Evolutionary conservation across 2,329 filamentous ascomycete species (phyloP).

Genomic region (Fusarium praegraminearum): DNA sequence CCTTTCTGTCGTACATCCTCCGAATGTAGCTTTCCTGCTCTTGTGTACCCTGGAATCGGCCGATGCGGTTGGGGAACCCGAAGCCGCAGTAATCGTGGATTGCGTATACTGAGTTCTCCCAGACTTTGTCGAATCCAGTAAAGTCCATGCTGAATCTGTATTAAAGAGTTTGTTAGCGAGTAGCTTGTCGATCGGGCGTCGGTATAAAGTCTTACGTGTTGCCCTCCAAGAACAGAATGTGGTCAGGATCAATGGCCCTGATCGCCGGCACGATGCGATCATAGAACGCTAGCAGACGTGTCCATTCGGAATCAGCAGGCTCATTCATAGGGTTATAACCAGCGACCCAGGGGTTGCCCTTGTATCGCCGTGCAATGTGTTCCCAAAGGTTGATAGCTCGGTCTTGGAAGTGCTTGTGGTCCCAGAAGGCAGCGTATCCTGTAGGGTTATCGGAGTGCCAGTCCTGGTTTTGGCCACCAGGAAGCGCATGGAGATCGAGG

Average conservation of each 20-base stretch:
- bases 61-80: constrained; percentile 59
- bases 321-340: constrained; percentile 55
- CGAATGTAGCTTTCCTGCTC: constrained; percentile 52
- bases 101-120: constrained; percentile 63
- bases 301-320: constrained; percentile 49
- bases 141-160: constrained; percentile 48
- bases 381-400: constrained; percentile 58
- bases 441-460: constrained; percentile 58
- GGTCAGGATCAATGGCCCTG: constrained; percentile 56
- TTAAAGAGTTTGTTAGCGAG: rapidly evolving
- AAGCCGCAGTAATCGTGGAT: constrained; percentile 66
- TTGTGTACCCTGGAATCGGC: constrained; percentile 55
- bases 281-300: constrained; percentile 55
- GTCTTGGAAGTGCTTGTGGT: constrained; percentile 60
- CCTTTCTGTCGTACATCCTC: constrained; percentile 55
- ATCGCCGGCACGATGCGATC: constrained; percentile 55
- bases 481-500: constrained; percentile 59
- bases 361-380: constrained; percentile 56
- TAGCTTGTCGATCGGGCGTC: no score
- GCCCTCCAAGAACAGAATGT: constrained; percentile 63
- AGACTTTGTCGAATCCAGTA: constrained; percentile 49
- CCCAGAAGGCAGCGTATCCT: constrained; percentile 59
- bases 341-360: constrained; percentile 56
- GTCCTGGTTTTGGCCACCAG: constrained; percentile 61
- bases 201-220: constrained; percentile 59